phyloP scores from a whole-genome alignment of 495 filamentous ascomycete genomes.

The Penicillium desertorum region DNA sequence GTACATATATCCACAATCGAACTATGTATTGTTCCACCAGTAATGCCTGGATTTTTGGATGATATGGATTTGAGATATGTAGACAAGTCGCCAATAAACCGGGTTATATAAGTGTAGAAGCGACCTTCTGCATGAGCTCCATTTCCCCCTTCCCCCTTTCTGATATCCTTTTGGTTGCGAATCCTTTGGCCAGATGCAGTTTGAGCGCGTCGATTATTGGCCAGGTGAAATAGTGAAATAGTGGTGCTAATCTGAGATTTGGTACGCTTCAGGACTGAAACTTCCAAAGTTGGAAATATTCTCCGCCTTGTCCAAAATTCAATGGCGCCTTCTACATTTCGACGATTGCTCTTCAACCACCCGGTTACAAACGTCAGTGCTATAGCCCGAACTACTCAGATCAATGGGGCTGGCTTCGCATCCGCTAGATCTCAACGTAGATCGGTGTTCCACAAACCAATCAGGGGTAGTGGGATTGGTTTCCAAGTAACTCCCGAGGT shows the following conservation, averaged over 20 bases:
- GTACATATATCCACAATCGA: not conserved
- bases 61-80: not conserved
- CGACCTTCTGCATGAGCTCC: not conserved
- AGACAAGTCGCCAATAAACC: not conserved
- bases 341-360: not conserved
- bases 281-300: not conserved
- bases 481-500: not conserved
- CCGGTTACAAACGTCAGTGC: not conserved
- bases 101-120: not conserved
- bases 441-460: not conserved
- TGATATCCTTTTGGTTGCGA: not conserved
- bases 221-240: no score
- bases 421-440: not conserved
- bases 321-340: not conserved
- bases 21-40: not conserved
- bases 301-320: not conserved
- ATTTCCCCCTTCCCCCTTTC: not conserved
- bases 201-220: not conserved
- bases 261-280: no score
- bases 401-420: not conserved
- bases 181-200: not conserved
- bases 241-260: not conserved
- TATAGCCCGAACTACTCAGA: not conserved
- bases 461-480: not conserved
- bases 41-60: not conserved